Conservation (phyloP, 106 monocot species). For the Dendrobium catenatum region DNA sequence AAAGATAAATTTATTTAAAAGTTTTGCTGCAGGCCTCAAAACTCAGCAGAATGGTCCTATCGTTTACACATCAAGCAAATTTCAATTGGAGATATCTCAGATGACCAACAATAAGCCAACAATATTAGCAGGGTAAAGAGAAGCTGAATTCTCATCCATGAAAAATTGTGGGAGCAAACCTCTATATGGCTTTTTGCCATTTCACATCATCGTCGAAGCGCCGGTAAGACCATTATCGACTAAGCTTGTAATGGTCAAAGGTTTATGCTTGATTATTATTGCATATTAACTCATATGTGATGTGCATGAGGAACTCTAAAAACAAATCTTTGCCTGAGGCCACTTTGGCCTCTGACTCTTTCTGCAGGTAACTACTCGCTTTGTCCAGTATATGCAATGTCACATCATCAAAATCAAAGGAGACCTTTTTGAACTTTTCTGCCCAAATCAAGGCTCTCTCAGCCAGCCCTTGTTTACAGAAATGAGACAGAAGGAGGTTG, state of each 20-base stretch:
- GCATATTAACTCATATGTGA: slow-evolving; percentile 38
- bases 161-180: neutral
- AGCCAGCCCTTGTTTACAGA: slow-evolving; percentile 70
- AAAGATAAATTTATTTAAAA: neutral
- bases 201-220: slow-evolving; percentile 5
- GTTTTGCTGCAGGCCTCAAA: neutral
- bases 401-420: slow-evolving; percentile 54
- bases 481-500: slow-evolving; percentile 76
- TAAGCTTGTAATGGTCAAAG: slow-evolving; percentile 11
- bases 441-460: slow-evolving; percentile 65
- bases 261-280: slow-evolving; percentile 22
- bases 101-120: neutral
- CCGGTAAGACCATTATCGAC: slow-evolving; percentile 9
- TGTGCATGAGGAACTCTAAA: slow-evolving; percentile 67
- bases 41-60: neutral
- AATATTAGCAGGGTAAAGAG: neutral
- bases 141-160: neutral
- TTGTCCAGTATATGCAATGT: slow-evolving; percentile 57
- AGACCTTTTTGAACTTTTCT: slow-evolving; percentile 46
- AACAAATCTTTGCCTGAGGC: slow-evolving; percentile 34
- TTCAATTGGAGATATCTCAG: neutral
- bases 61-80: neutral
- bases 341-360: slow-evolving; percentile 7
- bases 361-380: slow-evolving; percentile 34
- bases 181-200: neutral